Conservation (phyloP, 805 yeast genomes). For the Lipomyces lipofer region DNA sequence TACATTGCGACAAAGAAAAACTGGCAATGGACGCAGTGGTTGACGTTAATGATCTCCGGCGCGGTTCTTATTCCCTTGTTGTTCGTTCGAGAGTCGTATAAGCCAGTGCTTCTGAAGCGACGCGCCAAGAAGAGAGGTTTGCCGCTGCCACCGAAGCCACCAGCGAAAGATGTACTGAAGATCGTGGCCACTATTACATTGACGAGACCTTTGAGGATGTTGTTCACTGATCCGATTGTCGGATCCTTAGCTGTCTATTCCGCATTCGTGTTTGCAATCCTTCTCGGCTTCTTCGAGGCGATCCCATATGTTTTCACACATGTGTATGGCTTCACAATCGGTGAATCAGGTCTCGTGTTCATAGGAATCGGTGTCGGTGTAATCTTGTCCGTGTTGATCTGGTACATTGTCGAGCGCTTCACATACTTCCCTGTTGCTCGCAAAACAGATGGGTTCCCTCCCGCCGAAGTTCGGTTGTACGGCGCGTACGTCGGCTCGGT, state of each 20-base stretch:
- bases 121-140: conserved; percentile 65
- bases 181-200: conserved; percentile 53
- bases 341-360: conserved; percentile 60
- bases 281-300: conserved; percentile 58
- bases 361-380: conserved; percentile 64
- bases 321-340: conserved; percentile 49
- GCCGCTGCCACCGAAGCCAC: conserved; percentile 20
- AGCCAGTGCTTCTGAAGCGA: conserved; percentile 58
- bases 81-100: conserved; percentile 66
- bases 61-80: conserved; percentile 49
- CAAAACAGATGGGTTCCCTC: neutral
- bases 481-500: conserved; percentile 59
- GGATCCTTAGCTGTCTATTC: conserved; percentile 53
- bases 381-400: conserved; percentile 21
- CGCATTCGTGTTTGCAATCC: conserved; percentile 54
- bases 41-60: conserved; percentile 66
- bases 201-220: conserved; percentile 66
- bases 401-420: conserved; percentile 23
- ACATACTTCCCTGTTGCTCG: conserved; percentile 14
- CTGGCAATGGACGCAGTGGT: conserved; percentile 75
- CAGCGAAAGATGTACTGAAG: conserved; percentile 44
- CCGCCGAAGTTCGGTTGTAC: conserved; percentile 48
- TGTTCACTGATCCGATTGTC: conserved; percentile 73
- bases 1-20: conserved; percentile 50
- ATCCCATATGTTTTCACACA: conserved; percentile 53